Evolutionary conservation across 2,329 filamentous ascomycete genomes (phyloP).

Genomic region (Colletotrichum echinochloae): DNA sequence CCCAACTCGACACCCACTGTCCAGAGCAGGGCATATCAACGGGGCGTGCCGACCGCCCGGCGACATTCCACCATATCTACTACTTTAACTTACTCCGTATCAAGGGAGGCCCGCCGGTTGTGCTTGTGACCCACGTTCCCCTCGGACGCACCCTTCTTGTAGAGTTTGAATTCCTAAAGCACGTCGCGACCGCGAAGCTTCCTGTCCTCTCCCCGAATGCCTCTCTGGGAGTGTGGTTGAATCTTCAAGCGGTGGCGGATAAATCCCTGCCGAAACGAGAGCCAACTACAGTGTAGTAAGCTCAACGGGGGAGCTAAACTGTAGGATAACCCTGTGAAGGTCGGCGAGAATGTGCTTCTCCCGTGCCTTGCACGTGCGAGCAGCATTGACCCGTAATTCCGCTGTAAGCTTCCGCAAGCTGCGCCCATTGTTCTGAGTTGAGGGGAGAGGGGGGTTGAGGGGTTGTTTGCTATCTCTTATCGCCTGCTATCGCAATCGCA

Average conservation of each 20-base stretch:
- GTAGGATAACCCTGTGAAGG: constrained; percentile 11
- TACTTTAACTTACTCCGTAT: not conserved
- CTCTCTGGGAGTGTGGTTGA: constrained; percentile 25
- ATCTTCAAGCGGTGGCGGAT: constrained; percentile 30
- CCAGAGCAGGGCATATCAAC: not conserved
- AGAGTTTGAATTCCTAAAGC: constrained; percentile 25
- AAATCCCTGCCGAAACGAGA: constrained; percentile 37
- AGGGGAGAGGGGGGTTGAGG: too few relatives aligned
- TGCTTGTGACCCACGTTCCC: not conserved
- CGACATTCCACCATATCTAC: constrained; percentile 1
- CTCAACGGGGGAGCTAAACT: not conserved
- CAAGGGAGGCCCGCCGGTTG: not conserved
- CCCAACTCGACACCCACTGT: not conserved
- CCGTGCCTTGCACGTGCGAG: constrained; percentile 32
- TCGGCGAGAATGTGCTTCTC: constrained; percentile 35
- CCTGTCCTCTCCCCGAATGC: constrained; percentile 13
- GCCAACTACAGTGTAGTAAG: constrained; percentile 24
- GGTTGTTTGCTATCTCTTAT: constrained; percentile 20
- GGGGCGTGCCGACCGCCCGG: constrained; percentile 16
- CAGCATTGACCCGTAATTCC: constrained; percentile 39
- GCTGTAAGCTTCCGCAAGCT: constrained; percentile 28
- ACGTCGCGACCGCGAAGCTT: not conserved
- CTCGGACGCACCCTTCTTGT: constrained; percentile 6
- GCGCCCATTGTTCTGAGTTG: constrained; percentile 20
- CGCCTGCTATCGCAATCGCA: constrained; percentile 16